Evolutionary conservation across 106 monocot species (phyloP), one percentile per base, ranked within the genome.

Genomic region (Gastrodia elata): DNA sequence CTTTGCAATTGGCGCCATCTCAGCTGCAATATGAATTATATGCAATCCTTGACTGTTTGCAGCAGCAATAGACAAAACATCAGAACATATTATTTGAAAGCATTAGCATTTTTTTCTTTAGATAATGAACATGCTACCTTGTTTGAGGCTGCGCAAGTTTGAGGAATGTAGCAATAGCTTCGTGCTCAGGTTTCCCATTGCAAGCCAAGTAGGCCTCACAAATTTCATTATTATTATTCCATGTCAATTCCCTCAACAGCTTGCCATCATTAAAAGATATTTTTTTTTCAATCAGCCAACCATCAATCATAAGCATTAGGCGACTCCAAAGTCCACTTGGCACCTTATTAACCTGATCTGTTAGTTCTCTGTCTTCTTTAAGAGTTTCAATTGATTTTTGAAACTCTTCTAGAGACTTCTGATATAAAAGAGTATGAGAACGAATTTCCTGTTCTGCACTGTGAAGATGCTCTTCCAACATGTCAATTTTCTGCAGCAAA

Each of bases 1-100:
- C 95, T 95, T 95, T 35, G 91, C 91, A 87, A 95, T 78, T 35
- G 95, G 95, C 42, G 95, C 95, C 87, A 95, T 95, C 83, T 95
- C 95, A 77, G 91, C 91, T 64, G 95, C 95, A 58, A 95, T 92
- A 81, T 95, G 95, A 30, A 95, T 48, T 37, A 95, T 81, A 75
- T 89, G 81, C 78, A 95, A 77, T 71, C 87, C 83, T 18, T 84
- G 71, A 75, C 95, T 95, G 82, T 40, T 35, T 30, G 69, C 24
- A 24, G 34, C 35, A 64, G 59, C 55, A 72, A 24, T 11, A 35
- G 6, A 40, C 38, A 52, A 71, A 7, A 64, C 3, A 24, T 22
- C 26, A 69, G 69, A 40, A 26, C 39, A 40, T 18, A 11, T 25
- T 1, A 24, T 69, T 25, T 41, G 9, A 11, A 24, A 10, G 39